phyloP scores from a whole-genome alignment of 371 early-diverging fungal species.

The Nematocida sp. region DNA sequence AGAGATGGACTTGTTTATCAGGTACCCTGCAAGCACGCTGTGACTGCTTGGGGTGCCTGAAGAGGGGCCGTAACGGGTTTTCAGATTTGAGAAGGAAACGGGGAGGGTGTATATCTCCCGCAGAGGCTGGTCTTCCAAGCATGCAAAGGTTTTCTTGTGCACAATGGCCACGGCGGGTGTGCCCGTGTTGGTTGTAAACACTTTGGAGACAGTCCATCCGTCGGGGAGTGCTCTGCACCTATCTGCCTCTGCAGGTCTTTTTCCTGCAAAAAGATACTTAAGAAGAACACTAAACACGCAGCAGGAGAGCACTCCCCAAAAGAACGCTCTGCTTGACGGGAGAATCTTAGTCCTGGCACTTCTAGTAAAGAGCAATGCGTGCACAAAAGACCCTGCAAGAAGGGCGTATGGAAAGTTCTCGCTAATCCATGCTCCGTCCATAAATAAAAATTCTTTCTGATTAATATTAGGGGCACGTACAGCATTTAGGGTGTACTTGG shows the following conservation, averaged over 20 bases:
- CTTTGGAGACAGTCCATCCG: neutral
- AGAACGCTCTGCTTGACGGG: slow-evolving; percentile 5
- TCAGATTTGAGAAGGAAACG: neutral
- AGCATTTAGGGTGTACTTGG: neutral
- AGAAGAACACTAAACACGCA: slow-evolving; percentile 30
- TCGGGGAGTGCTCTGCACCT: neutral
- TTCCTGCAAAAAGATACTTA: slow-evolving; percentile 33
- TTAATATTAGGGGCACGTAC: no score
- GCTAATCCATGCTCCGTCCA: slow-evolving; percentile 6
- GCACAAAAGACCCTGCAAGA: neutral
- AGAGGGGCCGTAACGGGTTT: neutral
- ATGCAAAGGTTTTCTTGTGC: neutral
- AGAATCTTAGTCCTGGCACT: neutral
- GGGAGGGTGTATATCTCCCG: slow-evolving; percentile 25
- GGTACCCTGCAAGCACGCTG: slow-evolving; percentile 31
- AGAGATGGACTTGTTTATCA: neutral
- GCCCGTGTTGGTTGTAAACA: neutral
- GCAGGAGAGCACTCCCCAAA: neutral
- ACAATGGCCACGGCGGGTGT: neutral
- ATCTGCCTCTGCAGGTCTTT: neutral
- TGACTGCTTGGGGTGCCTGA: slow-evolving; percentile 50
- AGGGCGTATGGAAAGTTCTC: slow-evolving; percentile 32
- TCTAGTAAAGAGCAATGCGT: slow-evolving; percentile 12
- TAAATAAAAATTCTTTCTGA: no score
- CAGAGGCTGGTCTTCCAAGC: slow-evolving; percentile 11